Conservation (phyloP, 805 yeast genomes). For the Schwanniomyces occidentalis region DNA sequence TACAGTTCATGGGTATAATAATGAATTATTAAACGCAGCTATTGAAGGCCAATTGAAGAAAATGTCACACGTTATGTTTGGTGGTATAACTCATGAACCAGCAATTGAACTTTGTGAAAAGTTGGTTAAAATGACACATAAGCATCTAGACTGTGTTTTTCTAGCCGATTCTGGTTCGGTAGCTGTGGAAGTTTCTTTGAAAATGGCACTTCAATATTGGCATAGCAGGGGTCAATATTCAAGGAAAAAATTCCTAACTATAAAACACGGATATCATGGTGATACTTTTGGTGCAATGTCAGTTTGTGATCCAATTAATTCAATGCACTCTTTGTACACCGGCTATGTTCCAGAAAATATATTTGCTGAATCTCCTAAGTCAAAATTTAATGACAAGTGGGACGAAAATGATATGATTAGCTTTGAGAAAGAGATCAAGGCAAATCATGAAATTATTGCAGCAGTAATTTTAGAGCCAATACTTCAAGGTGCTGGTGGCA, state of each 20-base stretch:
- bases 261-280: slow-evolving; percentile 38
- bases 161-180: slow-evolving; percentile 21
- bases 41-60: slow-evolving; percentile 26
- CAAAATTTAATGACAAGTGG: slow-evolving; percentile 14
- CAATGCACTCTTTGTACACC: slow-evolving; percentile 32
- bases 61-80: slow-evolving; percentile 25
- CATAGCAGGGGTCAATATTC: slow-evolving; percentile 22
- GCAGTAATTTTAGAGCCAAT: slow-evolving; percentile 93
- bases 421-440: not conserved
- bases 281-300: slow-evolving; percentile 41
- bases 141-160: slow-evolving; percentile 11
- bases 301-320: slow-evolving; percentile 30
- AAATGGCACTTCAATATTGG: slow-evolving; percentile 33
- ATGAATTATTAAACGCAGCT: slow-evolving; percentile 19
- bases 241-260: slow-evolving; percentile 30
- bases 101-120: slow-evolving; percentile 27
- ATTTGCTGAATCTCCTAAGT: slow-evolving; percentile 25
- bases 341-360: slow-evolving; percentile 23
- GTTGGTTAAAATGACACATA: slow-evolving; percentile 30
- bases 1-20: slow-evolving; percentile 28
- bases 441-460: slow-evolving; percentile 63
- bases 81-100: slow-evolving; percentile 20
- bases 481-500: slow-evolving; percentile 98
- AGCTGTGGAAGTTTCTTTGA: slow-evolving; percentile 38
- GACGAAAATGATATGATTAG: slow-evolving; percentile 8